Conservation (phyloP, 805 yeast genomes). For the Sugiyamaella lignohabitans region DNA sequence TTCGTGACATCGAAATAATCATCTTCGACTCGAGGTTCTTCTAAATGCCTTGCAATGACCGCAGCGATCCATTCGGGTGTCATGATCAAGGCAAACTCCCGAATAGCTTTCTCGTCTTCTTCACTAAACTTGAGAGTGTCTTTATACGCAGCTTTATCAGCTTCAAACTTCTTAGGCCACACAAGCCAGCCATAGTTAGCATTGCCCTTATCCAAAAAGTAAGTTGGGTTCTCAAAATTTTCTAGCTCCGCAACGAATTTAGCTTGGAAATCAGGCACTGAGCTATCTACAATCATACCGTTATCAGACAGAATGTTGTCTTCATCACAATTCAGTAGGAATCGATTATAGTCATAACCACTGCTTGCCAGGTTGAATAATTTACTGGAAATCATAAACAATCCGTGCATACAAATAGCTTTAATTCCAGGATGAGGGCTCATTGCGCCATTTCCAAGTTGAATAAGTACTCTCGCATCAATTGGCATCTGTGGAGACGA, state of each 20-base stretch:
- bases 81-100: constrained; percentile 39
- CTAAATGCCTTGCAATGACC: constrained; percentile 48
- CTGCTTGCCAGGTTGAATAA: constrained; percentile 40
- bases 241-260: constrained; percentile 47
- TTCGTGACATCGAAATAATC: constrained; percentile 61
- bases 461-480: constrained; percentile 10
- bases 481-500: constrained; percentile 22
- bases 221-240: constrained; percentile 47
- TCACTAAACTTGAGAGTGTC: constrained; percentile 29
- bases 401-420: constrained; percentile 52
- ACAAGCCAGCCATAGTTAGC: constrained; percentile 56
- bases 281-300: constrained; percentile 40
- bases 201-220: constrained; percentile 49
- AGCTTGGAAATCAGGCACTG: constrained; percentile 34
- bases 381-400: constrained; percentile 47
- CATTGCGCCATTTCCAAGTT: constrained; percentile 23
- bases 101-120: constrained; percentile 40
- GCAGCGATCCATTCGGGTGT: constrained; percentile 53
- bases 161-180: constrained; percentile 54
- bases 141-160: constrained; percentile 23
- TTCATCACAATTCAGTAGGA: constrained; percentile 32
- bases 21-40: constrained; percentile 48
- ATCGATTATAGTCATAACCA: constrained; percentile 41
- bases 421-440: constrained; percentile 59
- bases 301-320: constrained; percentile 34